A percentile compares a stretch with the other conserved stretches of the same genome.
phyloP scores from a whole-genome alignment of 768 basidiomycete species.

The Tubosaeta brunneosetosa region DNA sequence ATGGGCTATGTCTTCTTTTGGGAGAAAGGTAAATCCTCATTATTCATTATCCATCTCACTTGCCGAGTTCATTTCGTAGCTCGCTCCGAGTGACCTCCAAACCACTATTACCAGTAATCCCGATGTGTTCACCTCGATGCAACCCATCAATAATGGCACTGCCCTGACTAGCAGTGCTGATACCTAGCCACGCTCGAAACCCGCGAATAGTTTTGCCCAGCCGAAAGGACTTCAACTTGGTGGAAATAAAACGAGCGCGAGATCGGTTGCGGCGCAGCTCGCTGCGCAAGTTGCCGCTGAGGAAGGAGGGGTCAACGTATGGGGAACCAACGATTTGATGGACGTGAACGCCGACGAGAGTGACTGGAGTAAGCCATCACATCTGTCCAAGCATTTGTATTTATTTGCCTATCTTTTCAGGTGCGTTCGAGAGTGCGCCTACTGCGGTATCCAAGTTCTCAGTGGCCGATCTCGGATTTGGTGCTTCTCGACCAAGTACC shows the following conservation, averaged over 20 bases:
- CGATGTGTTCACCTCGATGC: conserved; percentile 42
- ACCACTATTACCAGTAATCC: conserved; percentile 49
- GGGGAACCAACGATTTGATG: conserved; percentile 80
- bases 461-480: conserved; percentile 25
- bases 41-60: neutral
- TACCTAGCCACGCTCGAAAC: neutral
- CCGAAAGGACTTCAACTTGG: conserved; percentile 70
- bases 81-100: conserved; percentile 69
- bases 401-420: conserved; percentile 32
- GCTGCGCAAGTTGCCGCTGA: conserved; percentile 51
- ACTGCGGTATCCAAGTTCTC: conserved; percentile 24
- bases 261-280: conserved; percentile 47
- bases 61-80: conserved; percentile 34
- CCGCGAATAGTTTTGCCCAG: conserved; percentile 30
- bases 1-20: conserved; percentile 91
- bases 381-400: neutral
- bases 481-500: conserved; percentile 11
- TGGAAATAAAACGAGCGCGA: conserved; percentile 42
- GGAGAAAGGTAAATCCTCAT: conserved; percentile 58
- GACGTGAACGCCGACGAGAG: conserved; percentile 90
- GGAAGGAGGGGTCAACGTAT: conserved; percentile 44
- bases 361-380: conserved; percentile 78
- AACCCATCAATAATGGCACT: conserved; percentile 18
- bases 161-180: neutral
- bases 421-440: conserved; percentile 67